phyloP scores from a whole-genome alignment of 495 filamentous ascomycete genomes.

The Bacidia rubella region DNA sequence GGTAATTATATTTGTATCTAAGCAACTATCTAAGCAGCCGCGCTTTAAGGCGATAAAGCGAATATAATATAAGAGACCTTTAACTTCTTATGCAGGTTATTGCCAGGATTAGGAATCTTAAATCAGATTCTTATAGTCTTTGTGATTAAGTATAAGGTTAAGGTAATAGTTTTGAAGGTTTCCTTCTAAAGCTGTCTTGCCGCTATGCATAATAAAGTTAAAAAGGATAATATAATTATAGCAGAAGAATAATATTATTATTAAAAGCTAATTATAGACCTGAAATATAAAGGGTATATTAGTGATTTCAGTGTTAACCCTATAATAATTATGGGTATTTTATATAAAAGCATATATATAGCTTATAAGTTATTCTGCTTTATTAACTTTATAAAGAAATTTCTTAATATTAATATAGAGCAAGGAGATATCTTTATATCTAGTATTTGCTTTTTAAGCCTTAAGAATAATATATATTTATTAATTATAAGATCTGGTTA shows the following conservation, averaged over 20 bases:
- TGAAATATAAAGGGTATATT: constrained; percentile 28
- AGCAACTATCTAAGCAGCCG: constrained; percentile 5
- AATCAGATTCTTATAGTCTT: constrained; percentile 11
- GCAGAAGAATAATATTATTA: constrained; percentile 36
- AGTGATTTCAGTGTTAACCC: constrained; percentile 24
- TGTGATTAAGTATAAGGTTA: constrained; percentile 3
- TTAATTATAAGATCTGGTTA: constrained; percentile 6
- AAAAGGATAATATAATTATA: constrained; percentile 42
- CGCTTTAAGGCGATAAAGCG: constrained; percentile 28
- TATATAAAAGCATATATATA: constrained; percentile 40
- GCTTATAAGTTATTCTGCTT: constrained; percentile 48
- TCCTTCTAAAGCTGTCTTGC: not conserved
- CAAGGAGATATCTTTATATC: constrained; percentile 7
- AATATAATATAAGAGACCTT: constrained; percentile 26
- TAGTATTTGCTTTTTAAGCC: not conserved
- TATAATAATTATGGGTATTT: constrained; percentile 30
- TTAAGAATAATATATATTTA: constrained; percentile 8
- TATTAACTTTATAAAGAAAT: constrained; percentile 32
- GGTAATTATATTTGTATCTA: constrained; percentile 1
- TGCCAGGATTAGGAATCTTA: constrained; percentile 8
- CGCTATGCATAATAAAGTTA: constrained; percentile 31
- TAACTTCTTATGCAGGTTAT: constrained; percentile 13
- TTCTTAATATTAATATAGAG: constrained; percentile 29
- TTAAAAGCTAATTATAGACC: constrained; percentile 28
- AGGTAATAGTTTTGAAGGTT: constrained; percentile 1